Conservation (phyloP, 495 filamentous ascomycete species). For the Neohortaea acidophila region DNA sequence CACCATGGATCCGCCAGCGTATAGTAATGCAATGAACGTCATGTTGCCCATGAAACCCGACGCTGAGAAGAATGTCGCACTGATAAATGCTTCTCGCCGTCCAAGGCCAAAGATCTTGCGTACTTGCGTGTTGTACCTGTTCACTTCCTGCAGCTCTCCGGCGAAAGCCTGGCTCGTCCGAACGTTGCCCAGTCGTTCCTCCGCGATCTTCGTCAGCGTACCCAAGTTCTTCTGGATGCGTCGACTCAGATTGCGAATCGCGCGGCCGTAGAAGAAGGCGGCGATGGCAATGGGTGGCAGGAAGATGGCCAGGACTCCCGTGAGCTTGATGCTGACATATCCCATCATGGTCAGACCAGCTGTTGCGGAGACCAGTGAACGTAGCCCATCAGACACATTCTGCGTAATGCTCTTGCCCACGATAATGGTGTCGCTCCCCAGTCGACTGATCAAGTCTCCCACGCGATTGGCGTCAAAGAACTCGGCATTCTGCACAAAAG, state of each 20-base stretch:
- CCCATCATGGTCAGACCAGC: slow-evolving; percentile 85
- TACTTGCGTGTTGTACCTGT: slow-evolving; percentile 79
- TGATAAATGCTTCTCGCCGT: slow-evolving; percentile 67
- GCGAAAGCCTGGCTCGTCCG: slow-evolving; percentile 91
- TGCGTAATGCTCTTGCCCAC: slow-evolving; percentile 97
- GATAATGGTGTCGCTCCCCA: slow-evolving; percentile 91
- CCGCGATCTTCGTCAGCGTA: slow-evolving; percentile 84
- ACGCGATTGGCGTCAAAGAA: slow-evolving; percentile 98
- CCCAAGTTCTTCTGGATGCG: slow-evolving; percentile 88
- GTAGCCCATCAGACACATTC: slow-evolving; percentile 85
- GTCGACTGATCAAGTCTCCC: slow-evolving; percentile 84
- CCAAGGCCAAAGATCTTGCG: slow-evolving; percentile 83
- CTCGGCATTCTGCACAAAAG: slow-evolving; percentile 88
- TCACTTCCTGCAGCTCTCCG: slow-evolving; percentile 78
- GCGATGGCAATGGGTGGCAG: slow-evolving; percentile 85
- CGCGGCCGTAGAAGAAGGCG: slow-evolving; percentile 78
- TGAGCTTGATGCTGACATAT: slow-evolving; percentile 83
- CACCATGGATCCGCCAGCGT: slow-evolving; percentile 81
- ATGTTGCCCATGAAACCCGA: slow-evolving; percentile 87
- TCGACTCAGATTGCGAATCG: slow-evolving; percentile 72
- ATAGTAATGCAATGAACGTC: slow-evolving; percentile 84
- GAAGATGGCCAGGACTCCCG: slow-evolving; percentile 67
- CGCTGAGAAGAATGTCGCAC: slow-evolving; percentile 77
- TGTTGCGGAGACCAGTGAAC: slow-evolving; percentile 70
- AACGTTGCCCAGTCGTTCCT: slow-evolving; percentile 89